These are phyloP conservation scores for Nissolia schottii DNA, from an alignment of 306 rosid genomes.

Conservation along the genomic window DNA sequence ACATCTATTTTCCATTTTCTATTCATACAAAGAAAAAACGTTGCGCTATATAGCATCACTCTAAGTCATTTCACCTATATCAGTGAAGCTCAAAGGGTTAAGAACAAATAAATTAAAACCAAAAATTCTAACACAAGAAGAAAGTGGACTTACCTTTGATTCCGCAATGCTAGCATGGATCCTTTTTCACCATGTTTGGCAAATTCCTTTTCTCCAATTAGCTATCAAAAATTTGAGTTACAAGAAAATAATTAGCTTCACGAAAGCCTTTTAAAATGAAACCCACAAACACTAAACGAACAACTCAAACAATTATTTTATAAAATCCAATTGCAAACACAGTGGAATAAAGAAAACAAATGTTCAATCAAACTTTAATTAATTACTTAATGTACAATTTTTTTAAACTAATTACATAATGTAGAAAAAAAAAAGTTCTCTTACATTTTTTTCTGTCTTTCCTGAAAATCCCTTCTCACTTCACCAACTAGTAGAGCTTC, in stretches of 20 bases:
- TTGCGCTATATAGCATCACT: too few relatives aligned
- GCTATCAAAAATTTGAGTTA: not conserved
- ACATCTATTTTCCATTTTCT: too few relatives aligned
- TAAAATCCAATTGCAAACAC: not conserved
- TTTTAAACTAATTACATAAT: not conserved
- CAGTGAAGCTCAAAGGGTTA: not conserved
- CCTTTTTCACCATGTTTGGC: not conserved
- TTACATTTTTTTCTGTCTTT: not conserved
- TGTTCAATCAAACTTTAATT: not conserved
- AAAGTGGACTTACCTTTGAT: conserved; percentile 3
- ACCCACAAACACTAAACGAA: not conserved
- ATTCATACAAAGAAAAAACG: too few relatives aligned
- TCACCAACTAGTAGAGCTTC: not conserved
- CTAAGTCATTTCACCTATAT: not conserved
- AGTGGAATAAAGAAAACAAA: not conserved
- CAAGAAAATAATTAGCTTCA: not conserved
- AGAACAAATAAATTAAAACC: not conserved
- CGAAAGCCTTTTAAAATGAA: not conserved
- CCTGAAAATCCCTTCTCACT: not conserved
- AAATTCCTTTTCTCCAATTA: not conserved
- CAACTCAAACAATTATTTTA: not conserved
- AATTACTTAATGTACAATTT: too few relatives aligned
- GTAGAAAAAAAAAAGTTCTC: not conserved
- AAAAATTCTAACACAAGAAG: not conserved
- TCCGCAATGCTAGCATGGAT: conserved; percentile 32